Base-by-base conservation (phyloP, 1,284 basidiomycete genomes). In the Omphalotus olearius region DNA sequence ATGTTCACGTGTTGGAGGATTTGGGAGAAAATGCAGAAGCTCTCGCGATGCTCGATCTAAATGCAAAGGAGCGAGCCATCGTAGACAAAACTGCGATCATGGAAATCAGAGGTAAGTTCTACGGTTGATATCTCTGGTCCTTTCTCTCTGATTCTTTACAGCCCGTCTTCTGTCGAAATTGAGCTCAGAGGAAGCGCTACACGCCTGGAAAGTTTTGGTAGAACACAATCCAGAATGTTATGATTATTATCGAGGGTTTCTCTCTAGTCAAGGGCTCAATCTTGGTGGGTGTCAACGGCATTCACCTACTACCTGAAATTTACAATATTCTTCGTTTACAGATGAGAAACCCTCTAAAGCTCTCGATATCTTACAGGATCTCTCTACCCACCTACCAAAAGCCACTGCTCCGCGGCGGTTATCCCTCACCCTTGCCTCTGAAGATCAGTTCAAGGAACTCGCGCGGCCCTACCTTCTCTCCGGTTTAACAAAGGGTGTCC, bases 221-320 rank as follows among this genome's bases (percentile, higher is more conserved):
- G 85, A 91, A 53, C 84, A 87, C 63, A 98, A 98, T 64, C 75
- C 92, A 1, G 94, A 98, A 60, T 85, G 81, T 63, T 80, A 85
- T 61, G 81, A 82, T 47, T 93, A 94, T 67, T 95, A 94, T 71
- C 71, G 72, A 28, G 87, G 83, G 2, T 88, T 87, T 63, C 75
- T 97, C 25, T 66, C 69, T 10, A 81, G 82, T 59, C 79, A 83
- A 52, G 85, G 80, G 3, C 70, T 91, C 41, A 75, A 84, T 56
- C 66, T 91, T 16, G 78, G 88, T 91, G 59, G 54, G 74, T 69
- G 26, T 33, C 30, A 33, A 33, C 7, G 23, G 4, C 20, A 2
- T 17, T 56, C 25, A 37, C 40, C 18, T 41, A 37, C 43, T 45
- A 49, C 41, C 14, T 47, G 3, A 47, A 10, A n/a, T 28, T 9